A percentile compares a stretch with the other conserved stretches of the same genome.
phyloP scores from a whole-genome alignment of 164 flowering plant species.

The Macadamia tetraphylla region DNA sequence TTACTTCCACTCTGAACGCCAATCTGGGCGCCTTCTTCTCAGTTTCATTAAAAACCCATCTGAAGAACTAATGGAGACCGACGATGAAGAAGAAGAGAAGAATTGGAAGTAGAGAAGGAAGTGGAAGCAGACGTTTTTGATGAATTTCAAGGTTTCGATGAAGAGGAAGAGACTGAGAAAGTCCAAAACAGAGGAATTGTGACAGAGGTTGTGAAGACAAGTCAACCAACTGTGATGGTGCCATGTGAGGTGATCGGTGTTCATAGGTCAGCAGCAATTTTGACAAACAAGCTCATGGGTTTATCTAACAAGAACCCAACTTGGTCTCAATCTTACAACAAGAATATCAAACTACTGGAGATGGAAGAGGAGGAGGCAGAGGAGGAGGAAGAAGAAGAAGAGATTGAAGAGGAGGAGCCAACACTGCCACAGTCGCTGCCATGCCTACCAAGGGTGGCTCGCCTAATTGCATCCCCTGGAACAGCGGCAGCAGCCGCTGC shows the following conservation, averaged over 20 bases:
- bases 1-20: constrained; percentile 49
- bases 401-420: constrained; percentile 4
- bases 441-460: constrained; percentile 8
- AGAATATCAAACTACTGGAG: constrained; percentile 5
- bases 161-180: constrained; percentile 2
- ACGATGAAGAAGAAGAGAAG: neutral
- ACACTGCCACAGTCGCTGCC: constrained; percentile 33
- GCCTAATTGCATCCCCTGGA: constrained; percentile 14
- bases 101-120: constrained; percentile 11
- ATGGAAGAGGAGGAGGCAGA: neutral
- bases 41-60: constrained; percentile 18
- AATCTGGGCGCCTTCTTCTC: constrained; percentile 65
- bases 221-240: constrained; percentile 7
- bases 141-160: neutral
- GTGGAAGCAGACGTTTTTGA: constrained; percentile 13
- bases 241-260: constrained; percentile 27
- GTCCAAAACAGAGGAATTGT: constrained; percentile 5
- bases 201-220: constrained; percentile 4
- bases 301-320: constrained; percentile 32
- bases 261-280: constrained; percentile 37
- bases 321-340: constrained; percentile 25
- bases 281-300: constrained; percentile 39
- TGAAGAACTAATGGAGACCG: constrained; percentile 1
- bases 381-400: neutral
- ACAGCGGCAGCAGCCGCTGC: constrained; percentile 14